Evolutionary conservation across 495 filamentous ascomycete species (phyloP).

Genomic region (Penicillium maclennaniae): DNA sequence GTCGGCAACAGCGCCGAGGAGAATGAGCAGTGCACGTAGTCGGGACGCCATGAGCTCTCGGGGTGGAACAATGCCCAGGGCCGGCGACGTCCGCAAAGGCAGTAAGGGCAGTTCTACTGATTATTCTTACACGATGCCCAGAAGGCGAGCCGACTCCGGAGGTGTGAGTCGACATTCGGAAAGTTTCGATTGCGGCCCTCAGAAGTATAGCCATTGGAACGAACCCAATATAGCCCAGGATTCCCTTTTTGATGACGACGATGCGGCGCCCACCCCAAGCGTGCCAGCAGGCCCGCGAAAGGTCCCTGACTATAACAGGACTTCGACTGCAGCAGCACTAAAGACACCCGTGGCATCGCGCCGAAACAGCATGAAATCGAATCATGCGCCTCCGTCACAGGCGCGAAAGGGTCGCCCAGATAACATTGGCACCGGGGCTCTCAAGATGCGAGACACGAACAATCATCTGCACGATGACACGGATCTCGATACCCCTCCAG

Average conservation of each 20-base stretch:
- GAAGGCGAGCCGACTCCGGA: constrained; percentile 52
- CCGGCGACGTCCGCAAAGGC: constrained; percentile 48
- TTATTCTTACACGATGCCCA: constrained; percentile 44
- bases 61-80: constrained; percentile 24
- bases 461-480: constrained; percentile 23
- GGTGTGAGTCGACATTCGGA: constrained; percentile 60
- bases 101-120: constrained; percentile 76
- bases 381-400: constrained; percentile 46
- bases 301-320: constrained; percentile 33
- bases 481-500: constrained; percentile 31
- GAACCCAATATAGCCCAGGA: constrained; percentile 23
- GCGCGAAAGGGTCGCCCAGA: constrained; percentile 33
- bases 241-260: constrained; percentile 50
- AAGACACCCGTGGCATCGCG: constrained; percentile 43
- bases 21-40: constrained; percentile 60
- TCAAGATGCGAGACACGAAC: constrained; percentile 30
- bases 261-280: constrained; percentile 86
- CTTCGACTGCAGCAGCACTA: constrained; percentile 43
- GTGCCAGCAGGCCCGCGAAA: constrained; percentile 75
- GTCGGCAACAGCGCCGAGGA: constrained; percentile 50
- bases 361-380: constrained; percentile 61
- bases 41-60: constrained; percentile 36
- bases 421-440: constrained; percentile 36
- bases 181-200: constrained; percentile 68
- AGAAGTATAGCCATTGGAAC: constrained; percentile 30